These are phyloP conservation scores for Mrakia blollopis DNA, from an alignment of 768 basidiomycete species.

Conservation along the genomic window DNA sequence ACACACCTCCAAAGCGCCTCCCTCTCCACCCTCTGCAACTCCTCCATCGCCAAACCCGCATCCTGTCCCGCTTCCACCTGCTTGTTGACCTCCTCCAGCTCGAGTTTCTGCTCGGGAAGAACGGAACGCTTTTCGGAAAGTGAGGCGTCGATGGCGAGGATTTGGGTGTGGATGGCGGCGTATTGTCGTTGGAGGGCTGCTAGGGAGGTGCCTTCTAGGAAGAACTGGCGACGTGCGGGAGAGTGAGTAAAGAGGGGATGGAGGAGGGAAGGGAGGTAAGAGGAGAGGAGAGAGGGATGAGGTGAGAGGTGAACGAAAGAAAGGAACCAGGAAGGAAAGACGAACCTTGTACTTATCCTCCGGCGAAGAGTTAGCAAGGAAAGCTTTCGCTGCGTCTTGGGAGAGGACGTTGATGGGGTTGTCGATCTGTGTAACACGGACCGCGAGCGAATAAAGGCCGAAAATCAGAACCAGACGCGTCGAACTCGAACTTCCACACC, in stretches of 20 bases:
- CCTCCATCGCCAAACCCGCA: no score
- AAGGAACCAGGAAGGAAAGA: no score
- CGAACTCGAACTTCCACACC: no score
- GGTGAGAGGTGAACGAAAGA: no score
- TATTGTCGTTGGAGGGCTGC: constrained; percentile 86
- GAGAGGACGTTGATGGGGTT: constrained; percentile 82
- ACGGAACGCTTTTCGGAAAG: constrained; percentile 67
- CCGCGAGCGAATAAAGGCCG: not conserved
- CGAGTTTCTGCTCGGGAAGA: constrained; percentile 55
- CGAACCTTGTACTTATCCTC: constrained; percentile 82
- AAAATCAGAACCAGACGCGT: not conserved
- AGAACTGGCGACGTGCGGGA: constrained; percentile 62
- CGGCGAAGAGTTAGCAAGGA: constrained; percentile 74
- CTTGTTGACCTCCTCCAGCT: no score
- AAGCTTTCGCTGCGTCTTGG: constrained; percentile 70
- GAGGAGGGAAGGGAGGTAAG: no score
- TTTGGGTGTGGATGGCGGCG: constrained; percentile 66
- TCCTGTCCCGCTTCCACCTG: no score
- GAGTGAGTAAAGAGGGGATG: not conserved
- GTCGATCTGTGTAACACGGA: constrained; percentile 53
- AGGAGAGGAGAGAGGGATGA: no score
- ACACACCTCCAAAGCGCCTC: not conserved
- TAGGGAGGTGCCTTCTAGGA: constrained; percentile 88
- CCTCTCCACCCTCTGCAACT: not conserved
- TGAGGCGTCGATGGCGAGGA: constrained; percentile 60